These are phyloP conservation scores for Penicillium turbatum DNA, from an alignment of 495 filamentous ascomycete genomes.

Conservation along the genomic window DNA sequence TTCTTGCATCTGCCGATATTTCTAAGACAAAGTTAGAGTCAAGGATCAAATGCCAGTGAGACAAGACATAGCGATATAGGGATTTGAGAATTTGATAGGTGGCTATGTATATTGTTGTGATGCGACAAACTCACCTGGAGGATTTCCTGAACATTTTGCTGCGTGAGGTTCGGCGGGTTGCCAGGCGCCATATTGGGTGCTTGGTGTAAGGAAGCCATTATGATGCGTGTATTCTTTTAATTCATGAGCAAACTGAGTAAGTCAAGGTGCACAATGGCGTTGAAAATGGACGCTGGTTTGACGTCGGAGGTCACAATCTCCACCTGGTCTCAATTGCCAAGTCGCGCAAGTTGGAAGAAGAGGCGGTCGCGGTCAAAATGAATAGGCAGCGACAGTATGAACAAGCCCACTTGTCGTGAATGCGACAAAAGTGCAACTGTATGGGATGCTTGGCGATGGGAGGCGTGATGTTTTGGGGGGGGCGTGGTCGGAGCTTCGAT, in stretches of 20 bases:
- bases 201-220: slow-evolving; percentile 76
- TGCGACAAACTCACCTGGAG: slow-evolving; percentile 46
- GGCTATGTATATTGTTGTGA: background rate
- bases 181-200: slow-evolving; percentile 59
- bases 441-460: slow-evolving; percentile 35
- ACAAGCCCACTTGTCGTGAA: slow-evolving; percentile 19
- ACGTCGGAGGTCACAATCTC: slow-evolving; percentile 15
- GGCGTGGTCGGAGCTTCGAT: slow-evolving; percentile 29
- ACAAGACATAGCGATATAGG: background rate
- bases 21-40: slow-evolving; percentile 48
- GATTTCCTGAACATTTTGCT: slow-evolving; percentile 59
- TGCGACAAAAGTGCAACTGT: slow-evolving; percentile 28
- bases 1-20: slow-evolving; percentile 75
- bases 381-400: slow-evolving; percentile 9
- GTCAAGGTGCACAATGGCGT: slow-evolving; percentile 20
- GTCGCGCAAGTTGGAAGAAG: slow-evolving; percentile 21
- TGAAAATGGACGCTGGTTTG: slow-evolving; percentile 7
- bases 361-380: slow-evolving; percentile 6
- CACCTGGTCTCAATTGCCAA: slow-evolving; percentile 18
- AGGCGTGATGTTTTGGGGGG: slow-evolving; percentile 37
- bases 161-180: slow-evolving; percentile 54
- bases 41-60: background rate
- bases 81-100: background rate
- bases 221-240: slow-evolving; percentile 34
- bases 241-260: slow-evolving; percentile 29